Conservation (phyloP, 2,329 filamentous ascomycete species). For the Pestalotiopsis sp. region DNA sequence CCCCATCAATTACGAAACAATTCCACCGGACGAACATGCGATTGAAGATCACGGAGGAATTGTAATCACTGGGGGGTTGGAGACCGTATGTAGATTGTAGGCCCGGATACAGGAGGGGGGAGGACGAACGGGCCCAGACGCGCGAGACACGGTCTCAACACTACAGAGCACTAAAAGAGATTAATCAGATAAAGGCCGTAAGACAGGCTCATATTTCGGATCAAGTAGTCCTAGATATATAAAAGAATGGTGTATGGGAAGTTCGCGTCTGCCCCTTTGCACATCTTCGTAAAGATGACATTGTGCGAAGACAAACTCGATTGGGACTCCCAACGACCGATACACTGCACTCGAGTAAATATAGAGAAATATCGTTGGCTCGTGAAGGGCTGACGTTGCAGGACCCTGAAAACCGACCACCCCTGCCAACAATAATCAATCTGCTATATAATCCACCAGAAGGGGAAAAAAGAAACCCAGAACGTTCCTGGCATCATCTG, state of each 20-base stretch:
- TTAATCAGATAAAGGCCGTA: not conserved
- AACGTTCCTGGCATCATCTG: slow-evolving; percentile 3
- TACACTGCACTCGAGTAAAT: not conserved
- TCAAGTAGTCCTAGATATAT: not conserved
- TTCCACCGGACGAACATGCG: slow-evolving; percentile 2
- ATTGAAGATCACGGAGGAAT: slow-evolving; percentile 1
- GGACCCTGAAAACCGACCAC: not conserved
- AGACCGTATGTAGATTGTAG: not conserved
- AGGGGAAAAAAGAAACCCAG: not conserved
- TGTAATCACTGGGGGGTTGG: not conserved
- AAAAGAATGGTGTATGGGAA: not conserved
- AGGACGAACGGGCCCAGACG: slow-evolving; percentile 16
- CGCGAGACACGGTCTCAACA: slow-evolving; percentile 40
- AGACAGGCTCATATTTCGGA: not conserved
- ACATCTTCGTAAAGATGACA: not conserved
- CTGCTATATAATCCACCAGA: not conserved
- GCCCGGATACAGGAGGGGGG: not conserved
- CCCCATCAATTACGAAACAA: slow-evolving; percentile 3
- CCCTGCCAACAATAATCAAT: not conserved
- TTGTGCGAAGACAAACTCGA: too few relatives aligned
- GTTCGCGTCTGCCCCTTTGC: not conserved
- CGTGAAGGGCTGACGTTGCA: not conserved
- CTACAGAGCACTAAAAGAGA: slow-evolving; percentile 16
- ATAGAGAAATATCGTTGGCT: not conserved
- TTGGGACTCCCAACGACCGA: too few relatives aligned